These are phyloP conservation scores for Blastobotrys petasosporus DNA, from an alignment of 1,139 yeast species.

Conservation along the genomic window DNA sequence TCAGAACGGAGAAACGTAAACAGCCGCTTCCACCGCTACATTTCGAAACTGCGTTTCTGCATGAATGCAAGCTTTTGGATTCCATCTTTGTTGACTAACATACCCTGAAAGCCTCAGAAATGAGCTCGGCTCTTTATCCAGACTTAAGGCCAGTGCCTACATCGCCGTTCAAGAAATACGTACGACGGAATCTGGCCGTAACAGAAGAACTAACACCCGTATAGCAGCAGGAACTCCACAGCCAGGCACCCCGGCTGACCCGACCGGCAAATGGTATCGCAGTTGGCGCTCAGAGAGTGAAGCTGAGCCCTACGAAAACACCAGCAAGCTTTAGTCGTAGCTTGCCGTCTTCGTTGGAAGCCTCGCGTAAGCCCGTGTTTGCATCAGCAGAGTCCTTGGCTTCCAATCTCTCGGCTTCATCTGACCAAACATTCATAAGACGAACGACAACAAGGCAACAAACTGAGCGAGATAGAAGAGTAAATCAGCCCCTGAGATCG, in stretches of 20 bases:
- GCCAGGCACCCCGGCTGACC: neutral
- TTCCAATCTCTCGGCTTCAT: conserved; percentile 2
- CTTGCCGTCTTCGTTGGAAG: neutral
- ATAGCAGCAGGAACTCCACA: neutral
- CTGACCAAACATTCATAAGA: conserved; percentile 6
- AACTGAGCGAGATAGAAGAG: neutral
- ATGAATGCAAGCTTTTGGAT: neutral
- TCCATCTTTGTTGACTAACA: neutral
- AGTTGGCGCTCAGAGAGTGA: neutral
- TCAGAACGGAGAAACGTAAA: neutral
- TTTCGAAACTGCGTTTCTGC: conserved; percentile 1
- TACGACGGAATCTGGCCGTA: neutral
- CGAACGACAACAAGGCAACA: conserved; percentile 4
- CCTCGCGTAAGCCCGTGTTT: conserved; percentile 3
- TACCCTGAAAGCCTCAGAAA: neutral
- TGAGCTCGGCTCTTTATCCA: conserved; percentile 14
- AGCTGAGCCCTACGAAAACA: conserved; percentile 6
- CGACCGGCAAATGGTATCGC: conserved; percentile 1
- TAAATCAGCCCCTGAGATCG: conserved; percentile 6
- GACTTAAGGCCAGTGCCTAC: conserved; percentile 8
- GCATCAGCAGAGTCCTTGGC: conserved; percentile 8
- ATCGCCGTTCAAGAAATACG: conserved; percentile 7
- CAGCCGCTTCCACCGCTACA: neutral
- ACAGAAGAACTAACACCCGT: neutral
- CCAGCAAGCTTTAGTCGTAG: neutral